These are phyloP conservation scores for Eucommia ulmoides DNA, from an alignment of 257 asterid species.

Conservation along the genomic window DNA sequence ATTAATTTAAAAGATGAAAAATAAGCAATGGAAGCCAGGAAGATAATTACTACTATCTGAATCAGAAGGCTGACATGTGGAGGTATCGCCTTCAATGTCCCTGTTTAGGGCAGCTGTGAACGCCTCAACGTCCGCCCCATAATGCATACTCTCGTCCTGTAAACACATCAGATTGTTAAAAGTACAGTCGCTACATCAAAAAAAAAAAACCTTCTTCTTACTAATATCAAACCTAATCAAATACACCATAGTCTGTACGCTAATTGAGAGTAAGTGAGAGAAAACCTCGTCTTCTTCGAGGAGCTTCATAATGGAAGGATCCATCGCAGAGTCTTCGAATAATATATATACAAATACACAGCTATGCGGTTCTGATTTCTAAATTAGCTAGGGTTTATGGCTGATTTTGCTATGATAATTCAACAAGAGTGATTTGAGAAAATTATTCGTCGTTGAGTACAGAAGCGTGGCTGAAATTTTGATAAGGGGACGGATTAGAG, in stretches of 20 bases:
- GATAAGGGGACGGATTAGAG: too few relatives aligned
- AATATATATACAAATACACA: too few relatives aligned
- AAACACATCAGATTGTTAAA: neutral
- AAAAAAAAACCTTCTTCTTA: neutral
- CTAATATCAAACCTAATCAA: neutral
- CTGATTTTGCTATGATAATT: too few relatives aligned
- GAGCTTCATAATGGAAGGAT: conserved; percentile 67
- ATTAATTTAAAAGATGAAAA: too few relatives aligned
- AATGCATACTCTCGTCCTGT: conserved; percentile 92
- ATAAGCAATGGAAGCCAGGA: too few relatives aligned
- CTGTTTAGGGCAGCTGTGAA: conserved; percentile 84
- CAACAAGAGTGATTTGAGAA: too few relatives aligned
- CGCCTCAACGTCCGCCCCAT: conserved; percentile 97
- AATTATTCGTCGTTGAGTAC: too few relatives aligned
- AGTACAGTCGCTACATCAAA: neutral
- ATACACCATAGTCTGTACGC: neutral
- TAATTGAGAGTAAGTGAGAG: neutral
- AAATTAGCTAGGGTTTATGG: too few relatives aligned
- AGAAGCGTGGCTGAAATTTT: too few relatives aligned
- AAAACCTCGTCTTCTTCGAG: conserved; percentile 90
- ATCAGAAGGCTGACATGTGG: conserved; percentile 43
- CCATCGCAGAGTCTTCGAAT: too few relatives aligned
- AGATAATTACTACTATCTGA: conserved; percentile 28
- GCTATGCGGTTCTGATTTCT: too few relatives aligned
- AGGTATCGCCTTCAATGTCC: conserved; percentile 69